A percentile compares a stretch with the other conserved stretches of the same genome.
These are phyloP conservation scores for Kluyveromyces aestuarii DNA, from an alignment of 805 yeast species.

Conservation along the genomic window DNA sequence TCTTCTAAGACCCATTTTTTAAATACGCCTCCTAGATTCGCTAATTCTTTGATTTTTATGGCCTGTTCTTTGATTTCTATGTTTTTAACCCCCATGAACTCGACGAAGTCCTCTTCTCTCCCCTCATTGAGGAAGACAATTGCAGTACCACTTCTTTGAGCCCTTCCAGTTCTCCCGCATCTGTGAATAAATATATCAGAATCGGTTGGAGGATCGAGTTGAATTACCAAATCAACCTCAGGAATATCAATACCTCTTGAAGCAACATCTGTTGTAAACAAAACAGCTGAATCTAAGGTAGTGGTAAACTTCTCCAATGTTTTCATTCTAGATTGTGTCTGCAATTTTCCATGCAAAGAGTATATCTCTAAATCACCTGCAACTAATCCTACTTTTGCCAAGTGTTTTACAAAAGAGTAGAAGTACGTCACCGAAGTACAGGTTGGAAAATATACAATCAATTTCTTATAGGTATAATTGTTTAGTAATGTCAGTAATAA, in stretches of 20 bases:
- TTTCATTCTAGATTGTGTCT: slow-evolving; percentile 68
- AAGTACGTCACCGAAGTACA: slow-evolving; percentile 77
- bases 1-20: slow-evolving; percentile 59
- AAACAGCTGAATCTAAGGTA: slow-evolving; percentile 41
- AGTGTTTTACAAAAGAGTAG: slow-evolving; percentile 42
- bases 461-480: slow-evolving; percentile 56
- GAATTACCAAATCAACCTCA: slow-evolving; percentile 89
- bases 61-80: slow-evolving; percentile 40
- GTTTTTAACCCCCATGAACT: slow-evolving; percentile 66
- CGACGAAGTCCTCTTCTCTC: slow-evolving; percentile 73
- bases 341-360: slow-evolving; percentile 86
- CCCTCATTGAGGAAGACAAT: slow-evolving; percentile 64
- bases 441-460: slow-evolving; percentile 89
- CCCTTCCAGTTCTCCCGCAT: slow-evolving; percentile 93
- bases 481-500: slow-evolving; percentile 44
- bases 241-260: slow-evolving; percentile 95
- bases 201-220: slow-evolving; percentile 89
- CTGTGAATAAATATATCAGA: slow-evolving; percentile 88
- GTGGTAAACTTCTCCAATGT: slow-evolving; percentile 56
- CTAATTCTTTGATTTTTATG: slow-evolving; percentile 8
- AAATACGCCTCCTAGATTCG: slow-evolving; percentile 20
- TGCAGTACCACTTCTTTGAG: slow-evolving; percentile 75
- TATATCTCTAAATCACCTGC: slow-evolving; percentile 36
- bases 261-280: slow-evolving; percentile 96
- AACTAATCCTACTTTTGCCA: slow-evolving; percentile 26